Percentiles rank a stretch among this genome's conserved stretches.
Evolutionary conservation across 192 early-diverging fungal genomes (phyloP).

Genomic region (Powellomyces hirtus): DNA sequence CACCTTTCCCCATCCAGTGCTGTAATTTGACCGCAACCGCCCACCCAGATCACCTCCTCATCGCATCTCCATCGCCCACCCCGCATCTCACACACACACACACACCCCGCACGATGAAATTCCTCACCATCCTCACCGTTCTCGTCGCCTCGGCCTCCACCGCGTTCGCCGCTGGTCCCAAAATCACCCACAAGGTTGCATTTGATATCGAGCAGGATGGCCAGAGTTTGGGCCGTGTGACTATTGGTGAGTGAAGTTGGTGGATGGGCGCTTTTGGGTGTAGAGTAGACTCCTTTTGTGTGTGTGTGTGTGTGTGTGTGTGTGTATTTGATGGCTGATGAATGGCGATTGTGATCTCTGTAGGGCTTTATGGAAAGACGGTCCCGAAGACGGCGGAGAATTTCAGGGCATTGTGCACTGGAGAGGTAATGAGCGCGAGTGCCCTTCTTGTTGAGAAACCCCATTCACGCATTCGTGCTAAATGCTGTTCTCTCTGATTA

Average conservation of each 20-base stretch:
- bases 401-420: constrained; percentile 53
- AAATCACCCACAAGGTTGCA: constrained; percentile 63
- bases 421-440: constrained; percentile 39
- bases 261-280: neutral
- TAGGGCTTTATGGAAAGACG: constrained; percentile 73
- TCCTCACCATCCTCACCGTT: neutral
- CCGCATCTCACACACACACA: too few species aligned
- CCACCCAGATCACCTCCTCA: too few species aligned
- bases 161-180: constrained; percentile 46
- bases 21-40: too few species aligned
- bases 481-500: too few species aligned
- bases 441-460: too few species aligned
- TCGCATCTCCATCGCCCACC: too few species aligned
- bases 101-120: too few species aligned
- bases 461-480: too few species aligned
- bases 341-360: constrained; percentile 42
- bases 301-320: neutral
- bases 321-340: neutral
- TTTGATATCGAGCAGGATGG: constrained; percentile 85
- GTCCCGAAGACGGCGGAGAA: constrained; percentile 50
- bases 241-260: constrained; percentile 21
- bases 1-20: too few species aligned
- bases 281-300: neutral
- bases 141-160: constrained; percentile 13
- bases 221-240: constrained; percentile 49